Percentiles rank a stretch among this genome's conserved stretches.
phyloP scores from a whole-genome alignment of 495 filamentous ascomycete genomes.

The Penicillium manginii region DNA sequence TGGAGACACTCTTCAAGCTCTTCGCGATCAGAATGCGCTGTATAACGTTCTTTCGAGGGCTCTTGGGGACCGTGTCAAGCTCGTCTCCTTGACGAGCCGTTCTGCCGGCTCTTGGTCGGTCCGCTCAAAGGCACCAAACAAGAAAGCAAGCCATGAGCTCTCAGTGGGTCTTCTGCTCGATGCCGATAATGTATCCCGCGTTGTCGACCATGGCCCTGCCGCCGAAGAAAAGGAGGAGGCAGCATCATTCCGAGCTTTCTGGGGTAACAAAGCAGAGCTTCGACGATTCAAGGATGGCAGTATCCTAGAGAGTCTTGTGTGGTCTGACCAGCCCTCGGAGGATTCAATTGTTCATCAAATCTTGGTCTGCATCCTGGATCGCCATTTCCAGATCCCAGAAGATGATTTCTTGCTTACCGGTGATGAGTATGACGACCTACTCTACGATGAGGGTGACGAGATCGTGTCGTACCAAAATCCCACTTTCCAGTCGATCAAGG shows the following conservation, averaged over 20 bases:
- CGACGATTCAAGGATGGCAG: constrained; percentile 60
- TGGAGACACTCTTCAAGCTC: constrained; percentile 33
- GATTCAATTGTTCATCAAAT: constrained; percentile 78
- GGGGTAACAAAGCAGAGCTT: constrained; percentile 59
- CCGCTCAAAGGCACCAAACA: constrained; percentile 26
- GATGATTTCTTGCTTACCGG: constrained; percentile 62
- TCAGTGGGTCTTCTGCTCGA: constrained; percentile 73
- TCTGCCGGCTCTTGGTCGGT: constrained; percentile 41
- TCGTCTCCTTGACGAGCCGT: constrained; percentile 60
- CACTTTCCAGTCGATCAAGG: constrained; percentile 59
- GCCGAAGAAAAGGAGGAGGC: constrained; percentile 70
- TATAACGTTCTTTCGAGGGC: constrained; percentile 68
- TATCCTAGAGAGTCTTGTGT: constrained; percentile 72
- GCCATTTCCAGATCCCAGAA: constrained; percentile 61
- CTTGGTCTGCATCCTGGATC: constrained; percentile 67
- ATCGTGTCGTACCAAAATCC: constrained; percentile 40
- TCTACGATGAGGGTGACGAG: constrained; percentile 47
- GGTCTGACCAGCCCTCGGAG: constrained; percentile 64
- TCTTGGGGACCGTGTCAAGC: constrained; percentile 71
- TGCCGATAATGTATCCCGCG: constrained; percentile 66
- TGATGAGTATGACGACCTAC: constrained; percentile 60
- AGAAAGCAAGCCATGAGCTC: constrained; percentile 39
- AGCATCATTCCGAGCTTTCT: constrained; percentile 51
- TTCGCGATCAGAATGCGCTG: constrained; percentile 41
- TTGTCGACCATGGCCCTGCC: constrained; percentile 83